Evolutionary conservation across 129 eudicot genomes (phyloP), one percentile per base, ranked within the genome.

Genomic region (Rutidosis leptorrhynchoides): DNA sequence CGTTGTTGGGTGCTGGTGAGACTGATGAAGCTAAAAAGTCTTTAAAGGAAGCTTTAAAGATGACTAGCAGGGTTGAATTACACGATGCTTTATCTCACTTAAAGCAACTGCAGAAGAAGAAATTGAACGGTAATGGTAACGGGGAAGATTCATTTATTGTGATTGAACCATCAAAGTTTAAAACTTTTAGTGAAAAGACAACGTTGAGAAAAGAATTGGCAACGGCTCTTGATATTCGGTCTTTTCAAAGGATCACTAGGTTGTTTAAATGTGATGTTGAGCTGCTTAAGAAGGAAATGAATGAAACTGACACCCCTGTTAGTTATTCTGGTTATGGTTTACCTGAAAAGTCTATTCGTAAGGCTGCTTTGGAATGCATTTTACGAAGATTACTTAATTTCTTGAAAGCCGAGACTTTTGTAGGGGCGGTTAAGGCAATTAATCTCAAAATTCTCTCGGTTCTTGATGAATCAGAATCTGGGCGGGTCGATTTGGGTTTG

Each of bases 401-500:
- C 84, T 77, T 93, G 86, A 93, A 93, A 76, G 90, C 96, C 0
- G 99, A 93, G 54, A 84, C 99, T 11, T 93, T 93, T 74, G 85
- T 84, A 33, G 99, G 91, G 64, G 86, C 99, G 3, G 86, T 89
- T 27, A 93, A 86, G 68, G 89, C 88, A 11, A 82, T 93, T 67
- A 93, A 93, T 79, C 85, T 82, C 77, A 89, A 90, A 70, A 86
- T 93, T 69, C 85, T 93, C 2, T 84, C 85, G 14, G 90, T 82
- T 21, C 68, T 93, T 70, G 99, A 93, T 60, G 95, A 86, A 55
- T 66, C 96, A 7, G 99, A 85, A 63, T 79, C 95, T 3, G 95
- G 96, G 20, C 70, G 99, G 79, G 92, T 93, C 37, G 99, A 93
- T 77, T 78, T 93, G 69, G 99, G 99, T 56, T 83, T 93, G 96